phyloP scores from a whole-genome alignment of 805 yeast species.

The Komagataella kurtzmanii region DNA sequence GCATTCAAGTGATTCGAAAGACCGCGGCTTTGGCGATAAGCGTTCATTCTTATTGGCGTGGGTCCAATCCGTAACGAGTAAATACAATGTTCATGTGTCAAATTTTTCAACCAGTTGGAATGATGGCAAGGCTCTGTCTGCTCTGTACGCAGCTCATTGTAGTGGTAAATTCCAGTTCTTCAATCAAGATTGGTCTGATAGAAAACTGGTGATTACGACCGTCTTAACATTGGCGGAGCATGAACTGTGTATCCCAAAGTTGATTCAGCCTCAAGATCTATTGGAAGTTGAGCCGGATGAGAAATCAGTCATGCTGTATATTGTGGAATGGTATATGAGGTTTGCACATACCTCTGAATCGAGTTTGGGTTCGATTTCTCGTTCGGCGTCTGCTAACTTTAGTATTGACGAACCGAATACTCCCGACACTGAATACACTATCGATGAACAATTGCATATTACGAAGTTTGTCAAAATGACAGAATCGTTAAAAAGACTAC shows the following conservation, averaged over 20 bases:
- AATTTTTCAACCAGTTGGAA: slow-evolving; percentile 49
- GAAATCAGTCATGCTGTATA: slow-evolving; percentile 40
- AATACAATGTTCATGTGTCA: slow-evolving; percentile 21
- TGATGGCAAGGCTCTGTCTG: slow-evolving; percentile 32
- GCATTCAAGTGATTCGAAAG: slow-evolving; percentile 1
- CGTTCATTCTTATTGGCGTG: slow-evolving; percentile 33
- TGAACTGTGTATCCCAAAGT: slow-evolving; percentile 31
- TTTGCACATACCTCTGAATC: slow-evolving; percentile 10
- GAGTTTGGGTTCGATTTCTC: background rate
- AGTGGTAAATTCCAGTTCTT: slow-evolving; percentile 25
- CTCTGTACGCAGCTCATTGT: slow-evolving; percentile 26
- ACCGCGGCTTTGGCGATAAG: slow-evolving; percentile 2
- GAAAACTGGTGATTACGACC: slow-evolving; percentile 17
- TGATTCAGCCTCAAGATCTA: slow-evolving; percentile 44
- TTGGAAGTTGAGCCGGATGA: slow-evolving; percentile 40
- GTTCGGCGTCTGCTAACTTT: background rate
- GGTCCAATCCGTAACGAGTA: slow-evolving; percentile 34
- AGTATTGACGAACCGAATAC: background rate
- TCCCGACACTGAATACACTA: background rate
- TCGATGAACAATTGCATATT: background rate
- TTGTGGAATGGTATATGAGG: slow-evolving; percentile 44
- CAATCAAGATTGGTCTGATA: slow-evolving; percentile 13
- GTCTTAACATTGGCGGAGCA: slow-evolving; percentile 30
- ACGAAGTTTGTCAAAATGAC: background rate
- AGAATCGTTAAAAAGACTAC: background rate